Conservation (phyloP, 768 basidiomycete genomes). For the Coprinellus aureogranulatus region DNA sequence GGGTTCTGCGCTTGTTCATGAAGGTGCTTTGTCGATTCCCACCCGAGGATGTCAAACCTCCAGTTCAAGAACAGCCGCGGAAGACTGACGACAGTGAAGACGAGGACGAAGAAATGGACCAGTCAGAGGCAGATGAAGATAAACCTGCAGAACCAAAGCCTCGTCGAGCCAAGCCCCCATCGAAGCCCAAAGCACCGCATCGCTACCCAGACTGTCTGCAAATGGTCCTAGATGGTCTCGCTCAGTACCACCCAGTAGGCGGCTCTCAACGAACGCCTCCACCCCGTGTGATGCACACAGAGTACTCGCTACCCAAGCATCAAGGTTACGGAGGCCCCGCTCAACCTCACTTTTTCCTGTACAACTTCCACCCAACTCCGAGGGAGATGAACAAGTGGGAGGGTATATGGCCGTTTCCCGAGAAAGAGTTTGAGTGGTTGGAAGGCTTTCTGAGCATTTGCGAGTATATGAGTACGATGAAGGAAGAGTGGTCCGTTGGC, state of each 20-base stretch:
- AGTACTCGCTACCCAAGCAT: conserved; percentile 10
- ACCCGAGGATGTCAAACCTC: background rate
- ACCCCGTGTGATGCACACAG: conserved; percentile 13
- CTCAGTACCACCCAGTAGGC: conserved; percentile 4
- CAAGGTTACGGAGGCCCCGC: background rate
- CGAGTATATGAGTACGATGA: conserved; percentile 20
- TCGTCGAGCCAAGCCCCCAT: too few relatives aligned
- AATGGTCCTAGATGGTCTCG: conserved; percentile 16
- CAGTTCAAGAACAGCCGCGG: too few relatives aligned
- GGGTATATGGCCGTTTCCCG: conserved; percentile 13
- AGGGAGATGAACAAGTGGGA: conserved; percentile 6
- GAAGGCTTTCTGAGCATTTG: conserved; percentile 24
- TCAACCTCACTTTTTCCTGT: conserved; percentile 14
- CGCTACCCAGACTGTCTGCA: conserved; percentile 12
- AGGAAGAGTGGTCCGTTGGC: conserved; percentile 17
- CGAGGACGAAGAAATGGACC: too few relatives aligned
- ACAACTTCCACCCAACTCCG: background rate
- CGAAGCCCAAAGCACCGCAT: background rate
- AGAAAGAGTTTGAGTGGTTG: conserved; percentile 24
- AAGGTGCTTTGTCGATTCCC: conserved; percentile 19
- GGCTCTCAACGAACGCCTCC: background rate
- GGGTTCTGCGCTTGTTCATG: conserved; percentile 20
- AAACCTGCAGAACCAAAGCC: too few relatives aligned
- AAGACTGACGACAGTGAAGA: too few relatives aligned
- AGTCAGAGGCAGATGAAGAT: too few relatives aligned